Evolutionary conservation across 345 rosid species (phyloP), one percentile per base, ranked within the genome.

Genomic region (Rhizophora apiculata): DNA sequence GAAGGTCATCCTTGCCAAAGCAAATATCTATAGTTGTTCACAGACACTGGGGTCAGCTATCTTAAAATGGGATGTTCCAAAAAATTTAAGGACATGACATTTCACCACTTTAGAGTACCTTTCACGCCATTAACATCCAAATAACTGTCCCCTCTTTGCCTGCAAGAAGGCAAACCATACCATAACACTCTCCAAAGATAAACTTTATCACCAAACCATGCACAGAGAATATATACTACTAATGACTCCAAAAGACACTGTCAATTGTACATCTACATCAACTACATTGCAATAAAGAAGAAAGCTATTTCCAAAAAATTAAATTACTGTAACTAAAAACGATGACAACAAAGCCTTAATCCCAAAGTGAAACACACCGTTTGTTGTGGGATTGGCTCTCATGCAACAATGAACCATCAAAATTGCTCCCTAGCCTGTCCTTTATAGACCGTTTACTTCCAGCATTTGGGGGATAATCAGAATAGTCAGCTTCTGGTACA

Each of bases 371-470:
- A 43, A 58, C 71, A 61, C 67, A 92, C 98, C 93, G 78, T 82
- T 92, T 95, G 74, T 72, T 72, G 83, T 76, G 72, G 36, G 64
- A 65, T 49, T 73, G 85, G 62, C 64, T 72, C 56, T 83, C 84
- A n/a, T 49, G 58, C 10, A 67, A 71, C 46, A 59, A 39, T 2
- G 86, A 84, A 77, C 68, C 22, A 69, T 85, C 96, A 16, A 69
- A 65, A 80, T 60, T 80, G 63, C 78, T 71, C 31, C 97, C 97
- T 77, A 95, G 74, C 72, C 99, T 85, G 60, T 95, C 99, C 79
- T 89, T 90, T 2, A 86, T 82, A 32, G 97, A 87, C 39, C 97
- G 89, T 83, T 95, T 95, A 39, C 72, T 81, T 57, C 96, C 96
- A 62, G 79, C 61, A 55, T 75, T 67, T 4, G 82, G 83, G 65